Base-by-base conservation (phyloP, 768 basidiomycete genomes). In the Mycena capillaripes region DNA sequence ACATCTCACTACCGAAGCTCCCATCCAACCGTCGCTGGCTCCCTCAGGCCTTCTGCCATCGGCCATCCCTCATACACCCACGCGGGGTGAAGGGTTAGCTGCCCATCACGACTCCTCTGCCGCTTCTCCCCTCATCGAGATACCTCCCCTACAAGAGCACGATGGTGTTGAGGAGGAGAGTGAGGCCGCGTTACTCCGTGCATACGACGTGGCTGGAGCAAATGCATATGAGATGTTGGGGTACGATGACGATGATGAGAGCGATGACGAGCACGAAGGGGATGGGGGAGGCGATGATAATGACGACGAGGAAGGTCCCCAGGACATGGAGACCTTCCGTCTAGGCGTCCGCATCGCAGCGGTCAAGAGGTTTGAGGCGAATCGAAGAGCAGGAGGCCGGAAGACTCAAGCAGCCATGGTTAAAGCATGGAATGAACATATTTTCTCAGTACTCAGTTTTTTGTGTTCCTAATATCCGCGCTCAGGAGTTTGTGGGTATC, bases 381-480 rank as follows among this genome's bases (percentile, higher is more conserved):
- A 76, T 67, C 55, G 75, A 10, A 44, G 72, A 11, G 27, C 52
- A 9, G 75, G 75, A n/a, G 70, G 75, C 4, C 34, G 16, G 16
- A 72, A 72, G 38, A 76, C 75, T 2, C 70, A 74, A 38, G 58
- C 64, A 2, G 42, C 70, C 19, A 56, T 72, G 44, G 56, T 69
- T 10, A 68, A 59, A 36, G 58, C 25, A 8, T 76, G 70, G 66
- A 60, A 72, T 40, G 75, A 75, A 38, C 19, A 68, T 61, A 19
- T n/a, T 30, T n/a, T 59, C 11, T 25, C 12, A 53, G 1, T 16
- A 7, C n/a, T 11, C 23, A 34, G 23, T 30, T 3, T 25, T 21
- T 29, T 17, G n/a, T 64, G 36, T 11, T 30, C 63, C 11, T 27
- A 19, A 11, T 11, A n/a, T 40, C 27, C 55, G 5, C 12, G 25